Percentiles rank a stretch among this genome's conserved stretches.
Conservation (phyloP, 2,329 filamentous ascomycete species). For the Dendrostoma leiphaemia region DNA sequence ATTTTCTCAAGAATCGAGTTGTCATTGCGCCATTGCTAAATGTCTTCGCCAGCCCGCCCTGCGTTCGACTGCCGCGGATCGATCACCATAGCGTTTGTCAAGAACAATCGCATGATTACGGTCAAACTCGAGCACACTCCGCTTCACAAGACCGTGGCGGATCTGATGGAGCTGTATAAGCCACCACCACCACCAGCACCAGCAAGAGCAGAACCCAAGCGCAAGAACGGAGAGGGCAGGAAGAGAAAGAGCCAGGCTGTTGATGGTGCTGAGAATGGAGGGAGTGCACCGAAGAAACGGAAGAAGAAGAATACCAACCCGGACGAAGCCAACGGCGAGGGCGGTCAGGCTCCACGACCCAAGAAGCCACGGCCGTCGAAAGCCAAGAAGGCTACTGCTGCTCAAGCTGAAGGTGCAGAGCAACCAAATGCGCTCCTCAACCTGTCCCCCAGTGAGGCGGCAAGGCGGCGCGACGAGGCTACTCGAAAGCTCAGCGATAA, state of each 20-base stretch:
- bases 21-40: slow-evolving; percentile 13
- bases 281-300: slow-evolving; percentile 25
- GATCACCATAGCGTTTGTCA: slow-evolving; percentile 48
- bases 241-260: slow-evolving; percentile 21
- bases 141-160: slow-evolving; percentile 53
- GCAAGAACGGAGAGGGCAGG: slow-evolving; percentile 26
- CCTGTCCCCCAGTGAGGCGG: slow-evolving; percentile 45
- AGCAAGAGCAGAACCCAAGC: slow-evolving; percentile 24
- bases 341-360: slow-evolving; percentile 20
- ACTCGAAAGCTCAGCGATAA: slow-evolving; percentile 43
- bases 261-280: slow-evolving; percentile 12
- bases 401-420: slow-evolving; percentile 2
- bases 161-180: slow-evolving; percentile 46
- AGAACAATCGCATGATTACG: slow-evolving; percentile 43
- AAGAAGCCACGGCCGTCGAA: slow-evolving; percentile 19
- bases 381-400: slow-evolving; percentile 15
- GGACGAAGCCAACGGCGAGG: slow-evolving; percentile 9
- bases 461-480: slow-evolving; percentile 48
- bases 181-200: slow-evolving; percentile 40
- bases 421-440: slow-evolving; percentile 34
- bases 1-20: background rate
- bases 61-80: slow-evolving; percentile 59
- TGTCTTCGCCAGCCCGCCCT: slow-evolving; percentile 44
- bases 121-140: slow-evolving; percentile 57
- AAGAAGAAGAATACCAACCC: slow-evolving; percentile 26